Evolutionary conservation across 2,329 filamentous ascomycete genomes (phyloP).

Genomic region (Pseudogymnoascus sp.): DNA sequence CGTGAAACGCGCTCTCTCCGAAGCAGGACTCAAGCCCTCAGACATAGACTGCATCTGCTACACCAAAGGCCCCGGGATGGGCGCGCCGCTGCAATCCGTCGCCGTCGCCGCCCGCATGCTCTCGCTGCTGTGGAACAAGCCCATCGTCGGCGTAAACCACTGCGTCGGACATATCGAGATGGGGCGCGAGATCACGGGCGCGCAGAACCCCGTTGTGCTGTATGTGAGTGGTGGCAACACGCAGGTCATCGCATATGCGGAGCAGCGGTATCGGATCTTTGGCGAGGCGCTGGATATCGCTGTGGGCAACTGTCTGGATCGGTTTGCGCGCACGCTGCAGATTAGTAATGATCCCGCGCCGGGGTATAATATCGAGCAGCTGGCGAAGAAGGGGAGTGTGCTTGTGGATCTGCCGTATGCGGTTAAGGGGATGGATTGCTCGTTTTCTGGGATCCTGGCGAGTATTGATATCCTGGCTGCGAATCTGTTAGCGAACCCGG

Average conservation of each 20-base stretch:
- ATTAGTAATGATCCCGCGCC: slow-evolving; percentile 96
- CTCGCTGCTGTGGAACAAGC: slow-evolving; percentile 74
- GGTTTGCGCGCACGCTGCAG: slow-evolving; percentile 82
- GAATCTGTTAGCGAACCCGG: slow-evolving; percentile 48
- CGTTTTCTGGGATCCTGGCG: slow-evolving; percentile 86
- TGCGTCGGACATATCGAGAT: slow-evolving; percentile 99
- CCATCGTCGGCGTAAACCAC: slow-evolving; percentile 93
- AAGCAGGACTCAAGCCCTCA: slow-evolving; percentile 51
- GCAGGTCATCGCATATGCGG: slow-evolving; percentile 94
- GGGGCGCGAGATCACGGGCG: slow-evolving; percentile 87
- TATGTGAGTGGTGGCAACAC: slow-evolving; percentile 97
- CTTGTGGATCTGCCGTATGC: slow-evolving; percentile 87
- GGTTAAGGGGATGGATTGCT: slow-evolving; percentile 98
- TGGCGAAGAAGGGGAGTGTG: slow-evolving; percentile 65
- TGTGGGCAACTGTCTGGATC: slow-evolving; percentile 93
- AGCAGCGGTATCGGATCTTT: slow-evolving; percentile 93
- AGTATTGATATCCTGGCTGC: slow-evolving; percentile 72
- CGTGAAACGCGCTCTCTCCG: slow-evolving; percentile 69
- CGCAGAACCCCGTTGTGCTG: slow-evolving; percentile 83
- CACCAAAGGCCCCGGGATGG: slow-evolving; percentile 94
- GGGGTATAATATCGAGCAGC: slow-evolving; percentile 95
- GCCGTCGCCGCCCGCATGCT: slow-evolving; percentile 80
- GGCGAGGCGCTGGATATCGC: slow-evolving; percentile 96
- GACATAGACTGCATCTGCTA: slow-evolving; percentile 92
- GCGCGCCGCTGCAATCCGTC: slow-evolving; percentile 79